phyloP scores from a whole-genome alignment of 2,329 filamentous ascomycete genomes.

The Sporothrix curviconia region DNA sequence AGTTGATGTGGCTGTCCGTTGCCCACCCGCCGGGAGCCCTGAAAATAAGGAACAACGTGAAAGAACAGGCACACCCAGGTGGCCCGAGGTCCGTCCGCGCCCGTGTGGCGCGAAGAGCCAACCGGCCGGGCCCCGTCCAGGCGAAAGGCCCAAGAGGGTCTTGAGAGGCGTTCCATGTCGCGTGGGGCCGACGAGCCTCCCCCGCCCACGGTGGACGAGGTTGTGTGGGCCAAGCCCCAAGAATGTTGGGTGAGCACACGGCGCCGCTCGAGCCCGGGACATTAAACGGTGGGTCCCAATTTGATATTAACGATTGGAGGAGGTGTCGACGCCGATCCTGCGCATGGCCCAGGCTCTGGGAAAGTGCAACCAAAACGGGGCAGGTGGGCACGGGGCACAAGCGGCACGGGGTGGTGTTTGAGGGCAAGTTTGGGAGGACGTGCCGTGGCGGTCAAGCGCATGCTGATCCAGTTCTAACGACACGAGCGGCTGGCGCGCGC shows the following conservation, averaged over 20 bases:
- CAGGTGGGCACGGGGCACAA: slow-evolving; percentile 78
- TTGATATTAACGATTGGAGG: slow-evolving; percentile 45
- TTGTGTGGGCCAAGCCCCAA: slow-evolving; percentile 53
- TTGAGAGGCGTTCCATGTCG: slow-evolving; percentile 29
- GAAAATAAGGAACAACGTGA: slow-evolving; percentile 46
- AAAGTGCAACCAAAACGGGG: slow-evolving; percentile 57
- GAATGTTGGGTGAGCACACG: slow-evolving; percentile 42
- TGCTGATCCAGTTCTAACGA: slow-evolving; percentile 97
- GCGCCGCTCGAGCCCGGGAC: slow-evolving; percentile 54
- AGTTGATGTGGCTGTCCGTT: too few species aligned
- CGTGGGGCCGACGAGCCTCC: slow-evolving; percentile 41
- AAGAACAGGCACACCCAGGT: slow-evolving; percentile 63
- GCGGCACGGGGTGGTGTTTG: slow-evolving; percentile 93
- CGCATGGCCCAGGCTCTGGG: slow-evolving; percentile 57
- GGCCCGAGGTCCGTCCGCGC: too few species aligned
- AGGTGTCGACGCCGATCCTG: slow-evolving; percentile 53
- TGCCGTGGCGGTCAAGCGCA: slow-evolving; percentile 90
- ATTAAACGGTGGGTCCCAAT: slow-evolving; percentile 47
- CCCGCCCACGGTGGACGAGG: slow-evolving; percentile 52
- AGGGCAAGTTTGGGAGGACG: slow-evolving; percentile 90
- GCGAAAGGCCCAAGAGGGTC: slow-evolving; percentile 34
- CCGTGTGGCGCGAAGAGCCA: too few species aligned
- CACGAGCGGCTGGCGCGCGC: too few species aligned
- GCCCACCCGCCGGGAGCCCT: too few species aligned
- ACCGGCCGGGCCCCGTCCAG: slow-evolving; percentile 60